Percentiles rank a stretch among this genome's conserved stretches.
phyloP scores from a whole-genome alignment of 805 yeast species.

The Metschnikowia drakensbergensis region DNA sequence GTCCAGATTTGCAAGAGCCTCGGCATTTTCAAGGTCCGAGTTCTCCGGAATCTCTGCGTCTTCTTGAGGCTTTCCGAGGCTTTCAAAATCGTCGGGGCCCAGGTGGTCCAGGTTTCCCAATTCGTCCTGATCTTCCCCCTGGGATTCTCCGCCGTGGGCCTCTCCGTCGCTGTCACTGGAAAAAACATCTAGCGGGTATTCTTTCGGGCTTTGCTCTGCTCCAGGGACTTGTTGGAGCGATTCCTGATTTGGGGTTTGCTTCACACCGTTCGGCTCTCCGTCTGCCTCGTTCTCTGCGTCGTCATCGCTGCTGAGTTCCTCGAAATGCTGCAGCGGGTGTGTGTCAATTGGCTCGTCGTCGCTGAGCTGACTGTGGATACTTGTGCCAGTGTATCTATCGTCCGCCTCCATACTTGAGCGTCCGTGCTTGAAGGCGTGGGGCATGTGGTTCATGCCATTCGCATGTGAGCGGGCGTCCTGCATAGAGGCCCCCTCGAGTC shows the following conservation, averaged over 20 bases:
- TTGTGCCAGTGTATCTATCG: neutral
- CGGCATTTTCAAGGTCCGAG: neutral
- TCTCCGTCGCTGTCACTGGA: too few relatives aligned
- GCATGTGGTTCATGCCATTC: neutral
- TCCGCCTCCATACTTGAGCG: neutral
- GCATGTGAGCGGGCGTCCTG: neutral
- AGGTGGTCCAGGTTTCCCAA: neutral
- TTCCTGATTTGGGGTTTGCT: too few relatives aligned
- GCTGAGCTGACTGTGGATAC: neutral
- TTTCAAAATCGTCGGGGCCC: neutral
- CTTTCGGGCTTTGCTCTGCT: too few relatives aligned
- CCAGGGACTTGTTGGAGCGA: too few relatives aligned
- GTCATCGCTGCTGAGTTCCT: conserved; percentile 5
- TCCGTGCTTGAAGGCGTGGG: neutral
- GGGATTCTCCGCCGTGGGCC: too few relatives aligned
- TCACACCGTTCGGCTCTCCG: neutral
- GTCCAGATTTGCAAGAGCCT: neutral
- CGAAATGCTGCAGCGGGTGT: conserved; percentile 1
- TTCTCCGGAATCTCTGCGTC: too few relatives aligned
- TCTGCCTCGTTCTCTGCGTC: neutral
- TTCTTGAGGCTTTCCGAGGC: too few relatives aligned
- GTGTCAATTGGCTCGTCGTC: neutral
- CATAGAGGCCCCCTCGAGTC: neutral
- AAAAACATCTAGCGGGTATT: too few relatives aligned
- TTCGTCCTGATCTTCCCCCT: neutral